Conservation (phyloP, 768 basidiomycete genomes). For the Leccinum disarticulatum region DNA sequence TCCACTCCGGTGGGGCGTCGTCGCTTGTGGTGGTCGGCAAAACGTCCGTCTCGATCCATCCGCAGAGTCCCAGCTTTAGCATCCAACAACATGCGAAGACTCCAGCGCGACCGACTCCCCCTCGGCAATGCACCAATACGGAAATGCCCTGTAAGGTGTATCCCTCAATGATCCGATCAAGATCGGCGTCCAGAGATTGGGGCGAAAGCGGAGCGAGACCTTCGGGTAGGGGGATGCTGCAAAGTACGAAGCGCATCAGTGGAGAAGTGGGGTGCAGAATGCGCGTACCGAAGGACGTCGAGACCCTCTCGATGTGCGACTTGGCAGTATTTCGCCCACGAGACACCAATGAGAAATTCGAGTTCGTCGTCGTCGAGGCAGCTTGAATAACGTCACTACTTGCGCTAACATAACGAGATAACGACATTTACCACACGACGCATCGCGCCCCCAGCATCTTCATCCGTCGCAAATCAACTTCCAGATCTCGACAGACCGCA, state of each 20-base stretch:
- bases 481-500: constrained; percentile 80
- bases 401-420: neutral
- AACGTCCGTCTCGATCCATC: constrained; percentile 47
- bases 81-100: constrained; percentile 92
- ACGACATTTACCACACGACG: constrained; percentile 64
- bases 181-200: constrained; percentile 59
- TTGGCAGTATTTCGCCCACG: constrained; percentile 75
- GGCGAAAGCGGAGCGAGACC: constrained; percentile 74
- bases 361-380: constrained; percentile 88
- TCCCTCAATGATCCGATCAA: constrained; percentile 60
- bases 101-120: constrained; percentile 92
- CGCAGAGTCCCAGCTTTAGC: constrained; percentile 87
- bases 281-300: constrained; percentile 70
- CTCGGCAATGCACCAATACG: constrained; percentile 87
- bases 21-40: constrained; percentile 1
- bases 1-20: constrained; percentile 11
- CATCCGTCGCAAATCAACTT: constrained; percentile 75
- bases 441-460: constrained; percentile 71
- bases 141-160: constrained; percentile 75
- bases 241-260: neutral
- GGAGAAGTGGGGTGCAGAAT: neutral
- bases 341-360: constrained; percentile 71
- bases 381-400: constrained; percentile 37
- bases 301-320: constrained; percentile 64
- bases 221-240: constrained; percentile 86